Percentiles rank a stretch among this genome's conserved stretches.
Conservation (phyloP, 2,329 filamentous ascomycete genomes). For the Verticillium zaregamsianum region DNA sequence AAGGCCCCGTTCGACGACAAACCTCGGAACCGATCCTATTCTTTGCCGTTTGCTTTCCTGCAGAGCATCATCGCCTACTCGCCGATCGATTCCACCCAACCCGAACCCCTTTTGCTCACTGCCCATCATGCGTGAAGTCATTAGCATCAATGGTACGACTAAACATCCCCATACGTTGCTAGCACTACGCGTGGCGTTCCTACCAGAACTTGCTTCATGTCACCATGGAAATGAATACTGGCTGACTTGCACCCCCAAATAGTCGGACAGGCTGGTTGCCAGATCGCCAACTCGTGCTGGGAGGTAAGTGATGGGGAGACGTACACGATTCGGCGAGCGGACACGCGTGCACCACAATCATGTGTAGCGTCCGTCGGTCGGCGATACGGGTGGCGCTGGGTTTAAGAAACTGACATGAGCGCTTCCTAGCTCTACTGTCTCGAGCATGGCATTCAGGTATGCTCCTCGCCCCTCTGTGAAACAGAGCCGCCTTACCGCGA, state of each 20-base stretch:
- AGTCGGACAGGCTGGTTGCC: slow-evolving; percentile 99
- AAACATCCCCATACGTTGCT: slow-evolving; percentile 21
- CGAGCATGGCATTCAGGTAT: slow-evolving; percentile 98
- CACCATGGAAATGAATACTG: not conserved
- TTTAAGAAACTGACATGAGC: not conserved
- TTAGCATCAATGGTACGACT: slow-evolving; percentile 91
- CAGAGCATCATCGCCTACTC: not conserved
- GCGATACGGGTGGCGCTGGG: too few relatives aligned
- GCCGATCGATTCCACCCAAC: not conserved
- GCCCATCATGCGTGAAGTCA: slow-evolving; percentile 94
- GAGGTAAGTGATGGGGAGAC: slow-evolving; percentile 66
- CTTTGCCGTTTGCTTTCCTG: not conserved
- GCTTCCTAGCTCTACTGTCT: slow-evolving; percentile 89
- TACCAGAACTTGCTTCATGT: slow-evolving; percentile 11
- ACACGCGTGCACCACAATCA: not conserved
- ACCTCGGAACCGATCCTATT: not conserved
- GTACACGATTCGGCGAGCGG: not conserved
- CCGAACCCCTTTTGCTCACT: not conserved
- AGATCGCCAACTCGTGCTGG: slow-evolving; percentile 99
- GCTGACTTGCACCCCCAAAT: slow-evolving; percentile 19
- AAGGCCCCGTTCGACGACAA: not conserved
- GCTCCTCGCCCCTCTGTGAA: slow-evolving; percentile 24
- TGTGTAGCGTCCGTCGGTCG: not conserved
- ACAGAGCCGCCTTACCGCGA: not conserved
- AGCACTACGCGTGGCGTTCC: slow-evolving; percentile 31